Conservation (phyloP, 176 grass and related monocot species). For the Bolboschoenus planiculmis region DNA sequence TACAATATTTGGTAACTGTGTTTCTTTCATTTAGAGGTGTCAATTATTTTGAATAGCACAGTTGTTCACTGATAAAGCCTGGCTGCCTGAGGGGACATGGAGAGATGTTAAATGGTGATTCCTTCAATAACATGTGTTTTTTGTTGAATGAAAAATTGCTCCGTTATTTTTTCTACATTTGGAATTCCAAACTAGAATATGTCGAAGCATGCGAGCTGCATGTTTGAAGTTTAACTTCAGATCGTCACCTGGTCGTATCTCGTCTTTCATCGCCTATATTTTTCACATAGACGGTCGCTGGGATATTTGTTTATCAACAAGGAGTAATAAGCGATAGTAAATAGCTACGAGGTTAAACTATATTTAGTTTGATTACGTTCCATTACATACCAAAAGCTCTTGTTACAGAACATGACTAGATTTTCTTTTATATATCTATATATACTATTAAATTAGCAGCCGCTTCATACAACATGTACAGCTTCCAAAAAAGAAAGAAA, state of each 20-base stretch:
- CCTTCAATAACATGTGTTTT: background rate
- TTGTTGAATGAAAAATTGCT: background rate
- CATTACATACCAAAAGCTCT: conserved; percentile 7
- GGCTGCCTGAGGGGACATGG: background rate
- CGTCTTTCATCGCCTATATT: background rate
- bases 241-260: background rate
- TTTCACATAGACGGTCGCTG: background rate
- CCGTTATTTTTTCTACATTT: background rate
- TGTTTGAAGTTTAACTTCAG: background rate
- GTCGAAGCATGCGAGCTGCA: background rate
- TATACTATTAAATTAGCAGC: conserved; percentile 5
- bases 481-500: background rate
- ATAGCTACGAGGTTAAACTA: background rate
- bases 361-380: background rate
- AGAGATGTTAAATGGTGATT: background rate
- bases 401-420: background rate
- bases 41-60: background rate
- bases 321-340: background rate
- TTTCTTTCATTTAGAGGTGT: background rate
- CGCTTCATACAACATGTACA: background rate
- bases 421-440: background rate
- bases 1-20: background rate
- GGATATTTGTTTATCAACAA: background rate
- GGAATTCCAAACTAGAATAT: background rate
- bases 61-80: background rate